phyloP scores from a whole-genome alignment of 2,329 filamentous ascomycete species.

The Exutisphaerella laricina region DNA sequence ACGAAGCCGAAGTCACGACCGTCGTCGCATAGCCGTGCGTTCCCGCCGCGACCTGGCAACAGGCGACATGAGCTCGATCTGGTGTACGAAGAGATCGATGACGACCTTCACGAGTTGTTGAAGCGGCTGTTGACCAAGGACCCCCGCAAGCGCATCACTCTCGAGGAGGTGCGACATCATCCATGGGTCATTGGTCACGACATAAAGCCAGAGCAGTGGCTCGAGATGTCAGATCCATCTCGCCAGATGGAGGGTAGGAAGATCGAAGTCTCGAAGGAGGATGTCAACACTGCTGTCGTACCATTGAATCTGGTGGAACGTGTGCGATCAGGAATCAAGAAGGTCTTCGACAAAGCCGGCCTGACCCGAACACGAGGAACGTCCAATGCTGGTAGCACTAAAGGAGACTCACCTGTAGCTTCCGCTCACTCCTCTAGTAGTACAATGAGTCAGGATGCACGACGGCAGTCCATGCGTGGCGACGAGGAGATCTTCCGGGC shows the following conservation, averaged over 20 bases:
- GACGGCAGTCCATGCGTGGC: slow-evolving; percentile 53
- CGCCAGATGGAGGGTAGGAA: slow-evolving; percentile 71
- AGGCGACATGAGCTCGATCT: slow-evolving; percentile 74
- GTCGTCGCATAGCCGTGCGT: slow-evolving; percentile 43
- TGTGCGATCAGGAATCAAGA: slow-evolving; percentile 58
- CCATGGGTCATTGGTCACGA: slow-evolving; percentile 83
- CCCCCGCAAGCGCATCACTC: slow-evolving; percentile 76
- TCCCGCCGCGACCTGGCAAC: slow-evolving; percentile 47
- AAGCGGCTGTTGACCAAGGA: slow-evolving; percentile 80
- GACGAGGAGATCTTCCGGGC: slow-evolving; percentile 53
- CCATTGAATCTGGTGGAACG: slow-evolving; percentile 83
- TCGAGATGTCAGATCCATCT: slow-evolving; percentile 88
- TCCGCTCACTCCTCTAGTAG: slow-evolving; percentile 50
- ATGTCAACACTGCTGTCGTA: slow-evolving; percentile 84
- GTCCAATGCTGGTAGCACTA: slow-evolving; percentile 51
- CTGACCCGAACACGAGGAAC: slow-evolving; percentile 39
- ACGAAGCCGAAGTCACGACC: slow-evolving; percentile 41
- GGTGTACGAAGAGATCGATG: slow-evolving; percentile 78
- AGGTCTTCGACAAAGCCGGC: slow-evolving; percentile 33
- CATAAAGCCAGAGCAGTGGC: slow-evolving; percentile 68
- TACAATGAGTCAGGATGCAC: slow-evolving; percentile 50
- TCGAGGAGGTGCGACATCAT: slow-evolving; percentile 90
- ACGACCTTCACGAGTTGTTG: slow-evolving; percentile 72
- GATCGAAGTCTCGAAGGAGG: slow-evolving; percentile 87
- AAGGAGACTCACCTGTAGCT: slow-evolving; percentile 49